A percentile compares a stretch with the other conserved stretches of the same genome.
Conservation (phyloP, 176 grass and related monocot genomes). For the Cenchrus fungigraminus region DNA sequence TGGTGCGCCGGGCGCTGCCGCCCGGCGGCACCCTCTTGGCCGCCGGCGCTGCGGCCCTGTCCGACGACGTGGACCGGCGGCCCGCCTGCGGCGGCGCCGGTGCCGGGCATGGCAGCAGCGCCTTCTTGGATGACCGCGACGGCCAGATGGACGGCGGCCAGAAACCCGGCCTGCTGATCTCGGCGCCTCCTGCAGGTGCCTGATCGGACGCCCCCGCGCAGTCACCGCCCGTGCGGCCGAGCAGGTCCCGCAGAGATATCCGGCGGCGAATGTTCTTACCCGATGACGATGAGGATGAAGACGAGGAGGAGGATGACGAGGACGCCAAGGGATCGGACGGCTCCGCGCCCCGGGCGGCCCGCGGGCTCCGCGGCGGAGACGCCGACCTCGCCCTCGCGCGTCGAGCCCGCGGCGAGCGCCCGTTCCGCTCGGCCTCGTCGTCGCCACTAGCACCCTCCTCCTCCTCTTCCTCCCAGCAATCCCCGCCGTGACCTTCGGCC, state of each 20-base stretch:
- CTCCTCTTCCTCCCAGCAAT: background rate
- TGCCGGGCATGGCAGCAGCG: conserved; percentile 19
- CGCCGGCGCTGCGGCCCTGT: background rate
- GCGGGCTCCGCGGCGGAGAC: conserved; percentile 47
- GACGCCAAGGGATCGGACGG: conserved; percentile 17
- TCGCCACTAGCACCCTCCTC: background rate
- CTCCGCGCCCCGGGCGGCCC: background rate
- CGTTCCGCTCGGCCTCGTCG: background rate
- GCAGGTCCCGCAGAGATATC: conserved; percentile 58
- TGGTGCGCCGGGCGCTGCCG: conserved; percentile 43
- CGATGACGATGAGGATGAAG: background rate
- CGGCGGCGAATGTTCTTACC: conserved; percentile 26
- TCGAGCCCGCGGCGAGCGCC: background rate
- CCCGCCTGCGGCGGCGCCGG: conserved; percentile 25
- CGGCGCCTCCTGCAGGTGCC: background rate
- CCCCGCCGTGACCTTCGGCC: no score
- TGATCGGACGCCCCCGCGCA: background rate
- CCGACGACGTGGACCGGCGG: conserved; percentile 47
- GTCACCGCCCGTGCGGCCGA: conserved; percentile 16
- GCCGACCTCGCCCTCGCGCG: conserved; percentile 49
- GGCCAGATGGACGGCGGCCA: conserved; percentile 53
- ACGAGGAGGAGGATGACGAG: conserved; percentile 3
- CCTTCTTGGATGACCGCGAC: conserved; percentile 38
- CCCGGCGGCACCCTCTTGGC: conserved; percentile 12
- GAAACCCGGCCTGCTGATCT: conserved; percentile 31